These are phyloP conservation scores for Botryotinia narcissicola DNA, from an alignment of 2,329 filamentous ascomycete species.

Conservation along the genomic window DNA sequence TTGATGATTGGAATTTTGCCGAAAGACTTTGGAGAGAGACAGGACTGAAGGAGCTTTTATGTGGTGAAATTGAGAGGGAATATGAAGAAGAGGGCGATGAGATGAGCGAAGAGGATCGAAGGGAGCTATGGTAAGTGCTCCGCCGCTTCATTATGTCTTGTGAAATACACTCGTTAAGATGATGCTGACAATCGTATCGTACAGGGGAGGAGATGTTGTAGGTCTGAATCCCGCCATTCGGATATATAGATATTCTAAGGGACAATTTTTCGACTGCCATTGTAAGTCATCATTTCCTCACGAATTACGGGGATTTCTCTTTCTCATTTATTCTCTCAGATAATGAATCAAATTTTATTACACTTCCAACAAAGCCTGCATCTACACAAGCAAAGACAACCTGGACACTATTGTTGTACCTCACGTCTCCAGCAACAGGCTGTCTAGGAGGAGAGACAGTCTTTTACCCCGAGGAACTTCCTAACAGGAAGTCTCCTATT, in stretches of 20 bases:
- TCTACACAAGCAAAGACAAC: slow-evolving; percentile 67
- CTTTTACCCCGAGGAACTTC: slow-evolving; percentile 73
- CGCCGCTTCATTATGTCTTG: background rate
- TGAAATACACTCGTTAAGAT: background rate
- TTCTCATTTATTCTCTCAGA: slow-evolving; percentile 50
- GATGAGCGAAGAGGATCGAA: slow-evolving; percentile 33
- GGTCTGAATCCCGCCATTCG: slow-evolving; percentile 86
- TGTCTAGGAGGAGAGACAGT: slow-evolving; percentile 87
- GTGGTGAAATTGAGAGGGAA: slow-evolving; percentile 27
- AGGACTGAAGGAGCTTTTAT: slow-evolving; percentile 58
- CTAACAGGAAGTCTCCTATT: slow-evolving; percentile 43
- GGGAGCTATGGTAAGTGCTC: slow-evolving; percentile 34
- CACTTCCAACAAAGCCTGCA: slow-evolving; percentile 47
- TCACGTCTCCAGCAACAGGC: slow-evolving; percentile 71
- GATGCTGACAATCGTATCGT: slow-evolving; percentile 19
- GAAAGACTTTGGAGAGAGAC: slow-evolving; percentile 74
- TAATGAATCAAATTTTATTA: slow-evolving; percentile 79
- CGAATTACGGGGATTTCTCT: slow-evolving; percentile 14
- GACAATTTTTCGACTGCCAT: slow-evolving; percentile 90
- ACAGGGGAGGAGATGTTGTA: slow-evolving; percentile 79
- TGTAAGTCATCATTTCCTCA: slow-evolving; percentile 60
- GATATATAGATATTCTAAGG: slow-evolving; percentile 80
- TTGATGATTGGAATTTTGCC: slow-evolving; percentile 74
- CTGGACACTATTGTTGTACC: slow-evolving; percentile 87
- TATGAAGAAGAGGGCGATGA: slow-evolving; percentile 31